A percentile compares a stretch with the other conserved stretches of the same genome.
phyloP scores from a whole-genome alignment of 2,329 filamentous ascomycete species.

The Sporothrix brunneoviolacea region DNA sequence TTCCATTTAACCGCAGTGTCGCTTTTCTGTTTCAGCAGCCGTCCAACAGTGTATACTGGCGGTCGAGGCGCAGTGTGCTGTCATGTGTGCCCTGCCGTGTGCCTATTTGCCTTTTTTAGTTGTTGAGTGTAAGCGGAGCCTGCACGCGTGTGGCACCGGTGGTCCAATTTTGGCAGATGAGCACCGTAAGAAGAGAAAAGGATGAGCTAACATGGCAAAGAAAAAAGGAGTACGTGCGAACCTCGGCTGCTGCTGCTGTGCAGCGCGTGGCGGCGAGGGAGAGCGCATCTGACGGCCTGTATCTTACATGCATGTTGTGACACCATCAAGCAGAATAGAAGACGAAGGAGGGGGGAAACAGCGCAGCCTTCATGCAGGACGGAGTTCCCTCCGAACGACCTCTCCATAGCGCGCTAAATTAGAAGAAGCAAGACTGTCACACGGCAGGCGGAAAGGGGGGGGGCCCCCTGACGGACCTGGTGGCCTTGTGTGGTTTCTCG shows the following conservation, averaged over 20 bases:
- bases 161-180: background rate
- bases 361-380: no score
- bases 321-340: background rate
- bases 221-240: background rate
- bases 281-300: conserved; percentile 1
- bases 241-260: no score
- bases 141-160: background rate
- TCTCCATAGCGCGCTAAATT: background rate
- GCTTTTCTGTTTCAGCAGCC: no score
- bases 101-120: background rate
- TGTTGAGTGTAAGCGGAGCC: background rate
- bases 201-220: background rate
- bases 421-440: no score
- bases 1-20: no score
- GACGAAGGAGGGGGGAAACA: background rate
- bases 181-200: background rate
- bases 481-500: no score
- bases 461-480: no score
- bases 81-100: background rate
- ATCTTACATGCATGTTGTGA: conserved; percentile 8
- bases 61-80: background rate
- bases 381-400: no score
- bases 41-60: background rate
- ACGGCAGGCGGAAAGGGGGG: no score
- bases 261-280: no score